phyloP scores from a whole-genome alignment of 1,139 yeast species.

The Waltiozyma sp. region DNA sequence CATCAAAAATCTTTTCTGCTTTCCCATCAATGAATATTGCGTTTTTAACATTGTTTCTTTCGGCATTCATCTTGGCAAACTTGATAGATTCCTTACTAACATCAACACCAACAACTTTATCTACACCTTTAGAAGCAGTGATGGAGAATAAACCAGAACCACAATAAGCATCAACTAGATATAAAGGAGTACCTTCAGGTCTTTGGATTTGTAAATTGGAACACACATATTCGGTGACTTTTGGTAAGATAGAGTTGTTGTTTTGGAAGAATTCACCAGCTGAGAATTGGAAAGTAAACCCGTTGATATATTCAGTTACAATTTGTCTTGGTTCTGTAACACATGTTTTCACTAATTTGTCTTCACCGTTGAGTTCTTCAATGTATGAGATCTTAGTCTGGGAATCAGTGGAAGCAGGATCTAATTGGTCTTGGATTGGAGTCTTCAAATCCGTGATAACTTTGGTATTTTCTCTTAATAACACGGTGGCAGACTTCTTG shows the following conservation, averaged over 20 bases:
- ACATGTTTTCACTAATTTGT: slow-evolving; percentile 27
- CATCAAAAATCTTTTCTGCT: slow-evolving; percentile 80
- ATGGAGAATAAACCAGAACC: slow-evolving; percentile 93
- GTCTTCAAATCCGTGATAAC: slow-evolving; percentile 20
- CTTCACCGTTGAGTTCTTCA: slow-evolving; percentile 17
- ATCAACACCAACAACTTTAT: slow-evolving; percentile 85
- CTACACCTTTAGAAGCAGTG: slow-evolving; percentile 71
- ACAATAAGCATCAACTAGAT: slow-evolving; percentile 92
- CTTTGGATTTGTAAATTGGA: slow-evolving; percentile 45
- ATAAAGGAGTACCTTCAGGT: slow-evolving; percentile 27
- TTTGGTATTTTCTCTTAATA: slow-evolving; percentile 69
- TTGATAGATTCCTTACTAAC: slow-evolving; percentile 85
- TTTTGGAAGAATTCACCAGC: slow-evolving; percentile 96
- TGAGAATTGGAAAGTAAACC: slow-evolving; percentile 69
- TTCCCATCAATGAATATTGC: slow-evolving; percentile 83
- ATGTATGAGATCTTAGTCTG: slow-evolving; percentile 22
- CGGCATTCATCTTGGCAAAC: slow-evolving; percentile 78
- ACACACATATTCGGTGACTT: slow-evolving; percentile 70
- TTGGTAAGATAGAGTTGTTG: slow-evolving; percentile 81
- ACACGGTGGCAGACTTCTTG: slow-evolving; percentile 78
- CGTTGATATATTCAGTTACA: slow-evolving; percentile 68
- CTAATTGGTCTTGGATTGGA: slow-evolving; percentile 24
- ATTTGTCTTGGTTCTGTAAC: slow-evolving; percentile 65
- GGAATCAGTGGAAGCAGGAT: slow-evolving; percentile 30
- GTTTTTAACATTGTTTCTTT: slow-evolving; percentile 59